A percentile compares a stretch with the other conserved stretches of the same genome.
Evolutionary conservation across 768 basidiomycete genomes (phyloP).

Genomic region (Mrakia hoshinonis): DNA sequence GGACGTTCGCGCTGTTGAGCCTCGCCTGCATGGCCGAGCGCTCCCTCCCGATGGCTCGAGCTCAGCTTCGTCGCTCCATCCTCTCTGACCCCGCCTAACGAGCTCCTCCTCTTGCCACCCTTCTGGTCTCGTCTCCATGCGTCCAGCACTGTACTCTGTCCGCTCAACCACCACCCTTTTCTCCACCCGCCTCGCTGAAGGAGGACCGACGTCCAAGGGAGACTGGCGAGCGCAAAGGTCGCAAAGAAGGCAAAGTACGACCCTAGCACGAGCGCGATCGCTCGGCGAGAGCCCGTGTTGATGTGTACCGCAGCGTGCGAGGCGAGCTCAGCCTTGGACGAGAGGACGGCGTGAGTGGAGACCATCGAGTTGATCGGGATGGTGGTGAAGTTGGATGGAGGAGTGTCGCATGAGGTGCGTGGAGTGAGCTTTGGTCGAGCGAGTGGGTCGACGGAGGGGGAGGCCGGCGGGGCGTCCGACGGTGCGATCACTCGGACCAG

Average conservation of each 20-base stretch:
- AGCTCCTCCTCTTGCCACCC: neutral
- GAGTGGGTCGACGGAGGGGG: neutral
- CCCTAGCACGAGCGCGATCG: neutral
- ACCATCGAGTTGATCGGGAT: neutral
- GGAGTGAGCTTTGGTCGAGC: neutral
- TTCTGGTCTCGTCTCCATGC: too few relatives aligned
- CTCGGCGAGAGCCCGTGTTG: neutral
- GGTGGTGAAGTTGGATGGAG: neutral
- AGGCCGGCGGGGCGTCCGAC: neutral
- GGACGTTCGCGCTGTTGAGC: neutral
- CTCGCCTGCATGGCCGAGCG: neutral
- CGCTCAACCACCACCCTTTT: constrained; percentile 8
- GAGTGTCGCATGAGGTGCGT: neutral
- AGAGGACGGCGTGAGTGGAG: neutral
- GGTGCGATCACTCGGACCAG: neutral
- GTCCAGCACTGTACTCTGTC: neutral
- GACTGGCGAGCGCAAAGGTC: neutral
- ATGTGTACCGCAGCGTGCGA: neutral
- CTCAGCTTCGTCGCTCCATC: neutral
- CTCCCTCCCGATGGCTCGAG: neutral
- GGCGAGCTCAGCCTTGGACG: too few relatives aligned
- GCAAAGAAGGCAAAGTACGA: constrained; percentile 15
- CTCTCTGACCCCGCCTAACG: neutral
- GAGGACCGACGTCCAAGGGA: neutral
- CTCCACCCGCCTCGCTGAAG: constrained; percentile 1